These are phyloP conservation scores for Penicillium sp. DNA, from an alignment of 2,329 filamentous ascomycete species.

Conservation along the genomic window DNA sequence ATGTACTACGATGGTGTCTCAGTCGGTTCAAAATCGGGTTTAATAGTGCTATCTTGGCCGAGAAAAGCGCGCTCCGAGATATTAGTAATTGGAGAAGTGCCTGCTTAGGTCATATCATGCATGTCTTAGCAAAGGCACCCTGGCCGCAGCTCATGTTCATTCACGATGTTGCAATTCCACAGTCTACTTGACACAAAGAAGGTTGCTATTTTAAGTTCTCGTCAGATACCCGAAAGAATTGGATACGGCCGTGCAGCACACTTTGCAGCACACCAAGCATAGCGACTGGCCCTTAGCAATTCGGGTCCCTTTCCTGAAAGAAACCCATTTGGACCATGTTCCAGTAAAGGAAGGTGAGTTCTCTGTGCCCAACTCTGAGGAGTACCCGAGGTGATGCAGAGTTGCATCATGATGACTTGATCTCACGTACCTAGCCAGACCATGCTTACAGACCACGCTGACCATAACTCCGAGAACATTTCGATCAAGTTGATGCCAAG, in stretches of 20 bases:
- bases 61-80: background rate
- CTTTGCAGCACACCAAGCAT: background rate
- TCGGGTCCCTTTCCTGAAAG: background rate
- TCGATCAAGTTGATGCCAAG: background rate
- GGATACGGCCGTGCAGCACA: background rate
- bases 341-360: background rate
- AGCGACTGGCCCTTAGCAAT: background rate
- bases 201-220: background rate
- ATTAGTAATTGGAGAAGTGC: background rate
- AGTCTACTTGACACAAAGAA: background rate
- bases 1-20: slow-evolving; percentile 12
- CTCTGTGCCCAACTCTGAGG: background rate
- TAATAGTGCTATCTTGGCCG: background rate
- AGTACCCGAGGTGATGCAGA: background rate
- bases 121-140: background rate
- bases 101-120: background rate
- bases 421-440: background rate
- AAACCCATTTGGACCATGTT: background rate
- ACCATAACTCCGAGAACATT: background rate
- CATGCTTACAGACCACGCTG: background rate
- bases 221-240: background rate
- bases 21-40: background rate
- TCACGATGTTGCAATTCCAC: background rate
- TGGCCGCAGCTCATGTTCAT: background rate
- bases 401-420: slow-evolving; percentile 2